phyloP scores from a whole-genome alignment of 768 basidiomycete genomes.

The Strobilomyces confusus region DNA sequence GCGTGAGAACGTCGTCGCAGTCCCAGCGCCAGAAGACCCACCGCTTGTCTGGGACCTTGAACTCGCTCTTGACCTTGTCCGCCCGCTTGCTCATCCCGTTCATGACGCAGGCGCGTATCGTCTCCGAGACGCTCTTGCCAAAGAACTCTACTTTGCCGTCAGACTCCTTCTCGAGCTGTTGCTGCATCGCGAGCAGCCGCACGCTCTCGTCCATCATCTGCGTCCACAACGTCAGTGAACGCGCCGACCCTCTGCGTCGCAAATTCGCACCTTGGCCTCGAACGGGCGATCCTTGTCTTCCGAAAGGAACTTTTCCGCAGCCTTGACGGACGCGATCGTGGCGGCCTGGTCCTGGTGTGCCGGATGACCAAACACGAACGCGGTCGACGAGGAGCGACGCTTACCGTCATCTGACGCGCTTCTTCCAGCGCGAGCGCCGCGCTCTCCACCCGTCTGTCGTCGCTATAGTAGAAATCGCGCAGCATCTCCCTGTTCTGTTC shows the following conservation, averaged over 20 bases:
- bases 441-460: slow-evolving; percentile 91
- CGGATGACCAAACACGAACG: background rate
- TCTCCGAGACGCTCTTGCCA: slow-evolving; percentile 82
- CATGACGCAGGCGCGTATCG: slow-evolving; percentile 71
- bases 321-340: slow-evolving; percentile 66
- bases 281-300: slow-evolving; percentile 91
- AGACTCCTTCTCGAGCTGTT: slow-evolving; percentile 82
- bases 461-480: slow-evolving; percentile 95
- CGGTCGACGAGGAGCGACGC: slow-evolving; percentile 6
- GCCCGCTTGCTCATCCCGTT: slow-evolving; percentile 84
- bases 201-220: slow-evolving; percentile 91
- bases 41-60: slow-evolving; percentile 95
- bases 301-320: slow-evolving; percentile 88
- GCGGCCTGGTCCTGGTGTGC: slow-evolving; percentile 62
- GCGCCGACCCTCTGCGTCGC: background rate
- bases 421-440: slow-evolving; percentile 88
- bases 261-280: slow-evolving; percentile 72
- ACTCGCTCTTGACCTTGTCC: slow-evolving; percentile 84
- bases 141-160: slow-evolving; percentile 77
- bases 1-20: background rate
- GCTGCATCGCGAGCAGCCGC: slow-evolving; percentile 74
- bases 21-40: slow-evolving; percentile 29
- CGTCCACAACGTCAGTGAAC: background rate
- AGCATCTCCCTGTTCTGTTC: slow-evolving; percentile 91
- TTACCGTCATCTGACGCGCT: slow-evolving; percentile 61